phyloP scores from a whole-genome alignment of 257 asterid genomes.

The Jaltomata sinuosa region DNA sequence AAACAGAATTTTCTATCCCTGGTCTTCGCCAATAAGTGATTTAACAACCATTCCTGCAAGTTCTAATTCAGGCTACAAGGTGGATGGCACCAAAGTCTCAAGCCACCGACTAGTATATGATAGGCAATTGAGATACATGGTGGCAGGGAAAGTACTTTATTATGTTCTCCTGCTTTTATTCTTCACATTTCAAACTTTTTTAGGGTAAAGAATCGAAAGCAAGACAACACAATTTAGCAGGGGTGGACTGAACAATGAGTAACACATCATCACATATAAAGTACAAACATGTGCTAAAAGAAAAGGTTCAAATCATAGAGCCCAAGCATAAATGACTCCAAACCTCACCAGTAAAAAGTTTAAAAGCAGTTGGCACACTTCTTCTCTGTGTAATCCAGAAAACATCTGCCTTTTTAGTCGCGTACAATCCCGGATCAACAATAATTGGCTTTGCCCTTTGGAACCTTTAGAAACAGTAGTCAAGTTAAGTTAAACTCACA shows the following conservation, averaged over 20 bases:
- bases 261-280: not conserved
- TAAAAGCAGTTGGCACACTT: constrained; percentile 95
- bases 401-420: constrained; percentile 75
- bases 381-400: constrained; percentile 94
- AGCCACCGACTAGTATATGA: not conserved
- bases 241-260: not conserved
- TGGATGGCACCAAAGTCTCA: not conserved
- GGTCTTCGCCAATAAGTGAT: not conserved
- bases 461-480: constrained; percentile 29
- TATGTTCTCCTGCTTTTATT: not conserved
- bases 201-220: not conserved
- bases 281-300: not conserved
- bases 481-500: not conserved
- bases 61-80: not conserved
- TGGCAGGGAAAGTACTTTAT: not conserved
- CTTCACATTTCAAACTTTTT: not conserved
- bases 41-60: not conserved
- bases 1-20: not conserved
- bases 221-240: not conserved
- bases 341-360: constrained; percentile 80
- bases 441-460: constrained; percentile 94
- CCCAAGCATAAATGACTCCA: not conserved
- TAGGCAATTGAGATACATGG: not conserved
- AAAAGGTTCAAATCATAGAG: not conserved
- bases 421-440: constrained; percentile 88